A percentile compares a stretch with the other conserved stretches of the same genome.
These are phyloP conservation scores for Hydnum rufescens DNA, from an alignment of 768 basidiomycete species.

Conservation along the genomic window DNA sequence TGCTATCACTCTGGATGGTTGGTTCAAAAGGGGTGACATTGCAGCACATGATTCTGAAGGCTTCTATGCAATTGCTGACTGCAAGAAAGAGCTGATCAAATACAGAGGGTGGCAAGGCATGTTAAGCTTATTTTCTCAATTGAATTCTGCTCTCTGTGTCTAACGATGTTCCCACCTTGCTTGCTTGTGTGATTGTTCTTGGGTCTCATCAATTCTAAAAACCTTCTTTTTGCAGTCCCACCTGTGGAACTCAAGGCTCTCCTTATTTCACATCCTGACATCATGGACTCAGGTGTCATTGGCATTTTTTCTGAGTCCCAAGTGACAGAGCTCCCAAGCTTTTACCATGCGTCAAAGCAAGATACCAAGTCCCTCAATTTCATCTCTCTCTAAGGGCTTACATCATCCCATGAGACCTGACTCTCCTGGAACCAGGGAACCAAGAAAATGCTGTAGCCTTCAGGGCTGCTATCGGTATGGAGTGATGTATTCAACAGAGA, in stretches of 20 bases:
- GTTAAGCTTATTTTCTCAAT: not conserved
- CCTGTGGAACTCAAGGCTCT: slow-evolving; percentile 73
- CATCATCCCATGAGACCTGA: slow-evolving; percentile 15
- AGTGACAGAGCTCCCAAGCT: slow-evolving; percentile 59
- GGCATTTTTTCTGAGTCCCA: slow-evolving; percentile 48
- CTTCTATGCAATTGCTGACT: slow-evolving; percentile 53
- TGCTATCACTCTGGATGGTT: slow-evolving; percentile 56
- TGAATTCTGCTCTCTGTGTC: slow-evolving; percentile 4
- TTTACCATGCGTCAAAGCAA: slow-evolving; percentile 31
- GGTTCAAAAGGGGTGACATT: slow-evolving; percentile 85
- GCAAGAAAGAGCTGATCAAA: slow-evolving; percentile 55
- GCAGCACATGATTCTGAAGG: slow-evolving; percentile 47
- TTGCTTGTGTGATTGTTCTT: not conserved
- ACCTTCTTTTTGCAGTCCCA: slow-evolving; percentile 37
- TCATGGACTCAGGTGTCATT: slow-evolving; percentile 72
- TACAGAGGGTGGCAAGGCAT: slow-evolving; percentile 29
- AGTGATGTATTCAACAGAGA: too few relatives aligned
- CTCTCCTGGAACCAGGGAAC: slow-evolving; percentile 15
- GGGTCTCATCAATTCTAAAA: too few relatives aligned
- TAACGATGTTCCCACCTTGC: not conserved
- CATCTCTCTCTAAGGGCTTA: slow-evolving; percentile 18
- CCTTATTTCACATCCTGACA: slow-evolving; percentile 49
- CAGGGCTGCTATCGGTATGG: too few relatives aligned
- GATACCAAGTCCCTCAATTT: not conserved
- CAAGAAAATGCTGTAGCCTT: too few relatives aligned